Base-by-base conservation (phyloP, 768 basidiomycete species). In the Rossbeevera mucosa region DNA sequence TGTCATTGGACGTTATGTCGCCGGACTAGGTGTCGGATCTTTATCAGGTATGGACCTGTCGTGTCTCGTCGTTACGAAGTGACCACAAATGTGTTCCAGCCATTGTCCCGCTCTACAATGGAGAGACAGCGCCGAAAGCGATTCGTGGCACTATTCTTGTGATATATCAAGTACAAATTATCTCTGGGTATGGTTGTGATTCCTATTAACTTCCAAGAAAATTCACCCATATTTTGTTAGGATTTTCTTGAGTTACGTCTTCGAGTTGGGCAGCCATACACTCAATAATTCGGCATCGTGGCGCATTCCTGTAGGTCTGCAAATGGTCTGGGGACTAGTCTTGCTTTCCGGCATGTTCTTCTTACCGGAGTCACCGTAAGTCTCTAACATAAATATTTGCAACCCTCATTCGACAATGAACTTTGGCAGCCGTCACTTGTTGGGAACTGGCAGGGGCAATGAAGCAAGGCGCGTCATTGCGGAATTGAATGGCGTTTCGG, bases 81-180 rank as follows among this genome's bases (percentile, higher is more conserved):
- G 45, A 66, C 26, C 4, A 21, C 3, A 4, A 3, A 33, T 8
- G 14, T 31, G 30, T 22, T n/a, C 20, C 45, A 78, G 78, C 76
- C 38, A 78, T 81, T 47, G 79, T 82, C 11, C 80, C 81, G 59
- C 78, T 90, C 7, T 90, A 89, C 65, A 88, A 86, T 56, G 87
- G 88, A 33, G 88, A 90, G 68, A 85, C 86, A 0, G 80, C 87
- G 0, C 88, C 88, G 0, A 88, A 88, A 61, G 76, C 80, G 1
- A 75, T 90, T 51, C 80, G 88, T 62, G 89, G 88, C 7, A 79
- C 84, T 18, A 66, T 80, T 75, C 71, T 91, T 25, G 86, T 86
- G 2, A 70, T 91, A 16, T 90, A 90, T 61, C 88, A 90, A 62
- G 72, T 89, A 12, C 86, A 88, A 64, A 87, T 90, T 55, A 86